phyloP scores from a whole-genome alignment of 257 asterid species.

The Scutellaria baicalensis region DNA sequence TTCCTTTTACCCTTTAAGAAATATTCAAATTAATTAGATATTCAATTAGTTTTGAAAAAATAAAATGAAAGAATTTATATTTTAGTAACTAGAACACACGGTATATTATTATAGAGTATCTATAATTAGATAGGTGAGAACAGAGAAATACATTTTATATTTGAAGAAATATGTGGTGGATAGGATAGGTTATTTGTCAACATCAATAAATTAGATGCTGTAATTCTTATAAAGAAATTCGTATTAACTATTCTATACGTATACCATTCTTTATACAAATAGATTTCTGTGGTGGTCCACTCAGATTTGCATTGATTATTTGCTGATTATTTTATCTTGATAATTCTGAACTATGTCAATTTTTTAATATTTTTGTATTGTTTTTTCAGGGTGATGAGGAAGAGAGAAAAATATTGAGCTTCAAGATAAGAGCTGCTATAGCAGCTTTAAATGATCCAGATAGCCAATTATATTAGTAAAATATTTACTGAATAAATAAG shows the following conservation, averaged over 20 bases:
- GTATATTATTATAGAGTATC: no score
- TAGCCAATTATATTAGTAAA: constrained; percentile 37
- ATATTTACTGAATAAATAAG: no score
- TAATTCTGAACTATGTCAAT: not conserved
- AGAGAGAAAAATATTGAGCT: constrained; percentile 43
- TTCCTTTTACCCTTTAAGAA: not conserved
- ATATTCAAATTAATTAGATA: not conserved
- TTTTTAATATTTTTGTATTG: not conserved
- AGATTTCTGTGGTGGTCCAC: constrained; percentile 20
- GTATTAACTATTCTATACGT: not conserved
- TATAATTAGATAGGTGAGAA: no score
- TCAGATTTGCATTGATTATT: not conserved
- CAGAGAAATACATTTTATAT: no score
- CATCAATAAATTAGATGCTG: not conserved
- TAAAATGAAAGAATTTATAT: not conserved
- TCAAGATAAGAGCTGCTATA: constrained; percentile 59
- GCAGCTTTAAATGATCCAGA: constrained; percentile 54
- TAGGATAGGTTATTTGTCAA: not conserved
- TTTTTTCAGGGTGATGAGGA: constrained; percentile 54
- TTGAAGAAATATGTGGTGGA: not conserved
- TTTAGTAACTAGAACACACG: no score
- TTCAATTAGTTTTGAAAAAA: not conserved
- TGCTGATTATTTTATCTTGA: not conserved
- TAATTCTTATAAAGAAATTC: not conserved
- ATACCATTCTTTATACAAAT: not conserved